Evolutionary conservation across 2,329 filamentous ascomycete genomes (phyloP), one percentile per base, ranked within the genome.

Genomic region (Xylariaceae sp.): DNA sequence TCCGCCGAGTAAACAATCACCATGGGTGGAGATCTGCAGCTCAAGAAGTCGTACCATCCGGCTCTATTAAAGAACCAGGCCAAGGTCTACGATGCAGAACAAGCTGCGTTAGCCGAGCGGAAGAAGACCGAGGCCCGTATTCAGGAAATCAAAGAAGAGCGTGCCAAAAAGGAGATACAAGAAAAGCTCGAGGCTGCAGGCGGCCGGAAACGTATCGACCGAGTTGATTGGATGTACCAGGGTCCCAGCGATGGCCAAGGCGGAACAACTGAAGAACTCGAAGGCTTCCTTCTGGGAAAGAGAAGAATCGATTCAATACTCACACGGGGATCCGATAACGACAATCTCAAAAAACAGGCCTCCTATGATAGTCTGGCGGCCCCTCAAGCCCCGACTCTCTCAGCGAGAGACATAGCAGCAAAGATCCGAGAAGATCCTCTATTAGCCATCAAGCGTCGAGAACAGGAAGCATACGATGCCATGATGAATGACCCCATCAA

Each of bases 191-290:
- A 97, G 75, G 87, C 88, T 2, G 88, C 92, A 0, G 94, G 94
- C 44, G 92, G 92, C 58, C 85, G 83, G 68, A 92, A 91, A 71
- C 83, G 88, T 56, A 77, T 88, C 35, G 88, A 93, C 68, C 86
- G 92, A 42, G 93, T 99, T 30, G 94, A 97, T 70, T 99, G 94
- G 90, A 97, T 99, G 91, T 99, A 99, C 75, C 86, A 88, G 68
- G 93, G 93, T 1, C 92, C 94, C 6, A 88, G 88, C 53, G 80
- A 84, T 69, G 90, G 90, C 42, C 87, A 89, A 70, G 79, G 80
- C n/a, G 88, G 88, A 35, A 90, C 85, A 45, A 84, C 83, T 3
- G 93, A 97, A 73, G 94, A 97, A 75, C 92, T 90, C 77, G 94
- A 99, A 71, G 91, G 89, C 3, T 99, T 96, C 72, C 76, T 99